A percentile compares a stretch with the other conserved stretches of the same genome.
phyloP scores from a whole-genome alignment of 108 stramenopile genomes.

The Schizochytrium sp. region DNA sequence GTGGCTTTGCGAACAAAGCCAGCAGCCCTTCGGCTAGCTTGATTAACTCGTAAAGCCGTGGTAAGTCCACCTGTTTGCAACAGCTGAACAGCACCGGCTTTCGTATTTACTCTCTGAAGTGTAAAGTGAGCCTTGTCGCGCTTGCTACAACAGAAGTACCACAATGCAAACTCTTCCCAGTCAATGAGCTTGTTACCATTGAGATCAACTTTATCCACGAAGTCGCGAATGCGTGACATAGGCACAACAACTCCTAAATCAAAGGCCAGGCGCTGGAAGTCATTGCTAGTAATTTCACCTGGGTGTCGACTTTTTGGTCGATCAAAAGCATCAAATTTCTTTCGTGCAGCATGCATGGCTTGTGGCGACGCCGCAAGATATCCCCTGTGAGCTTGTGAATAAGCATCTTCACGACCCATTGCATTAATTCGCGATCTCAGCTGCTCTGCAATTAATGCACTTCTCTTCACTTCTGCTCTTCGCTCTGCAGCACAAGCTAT shows the following conservation, averaged over 20 bases:
- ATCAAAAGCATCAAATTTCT: slow-evolving; percentile 17
- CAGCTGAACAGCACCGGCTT: not conserved
- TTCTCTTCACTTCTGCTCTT: not conserved
- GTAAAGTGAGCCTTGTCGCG: slow-evolving; percentile 27
- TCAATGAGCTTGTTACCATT: slow-evolving; percentile 28
- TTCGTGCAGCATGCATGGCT: not conserved
- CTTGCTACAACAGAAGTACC: slow-evolving; percentile 31
- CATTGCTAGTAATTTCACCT: slow-evolving; percentile 22
- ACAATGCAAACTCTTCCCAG: slow-evolving; percentile 12
- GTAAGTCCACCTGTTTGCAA: not conserved
- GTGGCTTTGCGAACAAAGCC: not conserved
- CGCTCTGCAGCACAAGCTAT: slow-evolving; percentile 6
- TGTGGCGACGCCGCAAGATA: not conserved
- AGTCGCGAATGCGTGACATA: slow-evolving; percentile 1
- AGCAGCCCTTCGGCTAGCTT: not conserved
- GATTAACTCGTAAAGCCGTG: not conserved
- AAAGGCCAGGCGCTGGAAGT: slow-evolving; percentile 41
- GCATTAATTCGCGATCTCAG: not conserved
- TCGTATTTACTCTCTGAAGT: not conserved
- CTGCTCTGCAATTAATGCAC: not conserved
- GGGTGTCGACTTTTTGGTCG: not conserved
- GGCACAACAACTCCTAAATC: slow-evolving; percentile 43
- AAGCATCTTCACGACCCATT: slow-evolving; percentile 16
- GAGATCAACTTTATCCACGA: slow-evolving; percentile 10
- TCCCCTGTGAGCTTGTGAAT: not conserved